Percentiles rank a stretch among this genome's conserved stretches.
Evolutionary conservation across 257 asterid species (phyloP).

Genomic region (Parsonsia alboflavescens): DNA sequence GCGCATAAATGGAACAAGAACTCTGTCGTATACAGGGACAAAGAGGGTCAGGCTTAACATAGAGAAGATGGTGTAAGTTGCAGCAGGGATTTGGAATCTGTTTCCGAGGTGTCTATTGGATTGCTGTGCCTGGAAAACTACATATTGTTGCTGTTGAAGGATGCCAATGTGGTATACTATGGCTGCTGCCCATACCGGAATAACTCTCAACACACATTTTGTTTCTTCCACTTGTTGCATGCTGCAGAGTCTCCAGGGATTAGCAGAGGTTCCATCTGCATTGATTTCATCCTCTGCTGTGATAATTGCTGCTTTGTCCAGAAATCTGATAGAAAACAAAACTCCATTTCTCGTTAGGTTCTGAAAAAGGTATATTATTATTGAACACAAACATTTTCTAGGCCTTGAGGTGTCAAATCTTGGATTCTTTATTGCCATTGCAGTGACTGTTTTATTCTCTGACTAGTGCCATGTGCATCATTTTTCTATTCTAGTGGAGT

Average conservation of each 20-base stretch:
- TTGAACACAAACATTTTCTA: background rate
- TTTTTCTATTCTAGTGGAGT: background rate
- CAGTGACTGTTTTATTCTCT: background rate
- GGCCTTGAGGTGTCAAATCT: background rate
- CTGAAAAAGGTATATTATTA: background rate
- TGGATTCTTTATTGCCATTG: background rate
- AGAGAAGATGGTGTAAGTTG: conserved; percentile 55
- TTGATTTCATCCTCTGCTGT: conserved; percentile 39
- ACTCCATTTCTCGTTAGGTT: background rate
- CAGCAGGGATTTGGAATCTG: conserved; percentile 60
- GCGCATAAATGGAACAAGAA: conserved; percentile 39
- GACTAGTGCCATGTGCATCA: background rate
- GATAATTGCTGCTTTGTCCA: conserved; percentile 67
- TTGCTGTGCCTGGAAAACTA: conserved; percentile 74
- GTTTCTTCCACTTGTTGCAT: conserved; percentile 70
- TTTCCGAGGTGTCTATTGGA: conserved; percentile 54
- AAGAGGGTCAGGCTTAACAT: conserved; percentile 57
- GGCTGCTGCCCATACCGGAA: conserved; percentile 60
- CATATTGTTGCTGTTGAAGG: conserved; percentile 45
- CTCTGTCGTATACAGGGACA: conserved; percentile 60
- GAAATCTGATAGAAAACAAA: conserved; percentile 30
- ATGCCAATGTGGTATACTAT: conserved; percentile 48
- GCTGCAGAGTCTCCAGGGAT: conserved; percentile 64
- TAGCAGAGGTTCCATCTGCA: conserved; percentile 43
- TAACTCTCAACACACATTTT: conserved; percentile 52